Base-by-base conservation (phyloP, 2,329 filamentous ascomycete genomes). In the Aspergillus persii region DNA sequence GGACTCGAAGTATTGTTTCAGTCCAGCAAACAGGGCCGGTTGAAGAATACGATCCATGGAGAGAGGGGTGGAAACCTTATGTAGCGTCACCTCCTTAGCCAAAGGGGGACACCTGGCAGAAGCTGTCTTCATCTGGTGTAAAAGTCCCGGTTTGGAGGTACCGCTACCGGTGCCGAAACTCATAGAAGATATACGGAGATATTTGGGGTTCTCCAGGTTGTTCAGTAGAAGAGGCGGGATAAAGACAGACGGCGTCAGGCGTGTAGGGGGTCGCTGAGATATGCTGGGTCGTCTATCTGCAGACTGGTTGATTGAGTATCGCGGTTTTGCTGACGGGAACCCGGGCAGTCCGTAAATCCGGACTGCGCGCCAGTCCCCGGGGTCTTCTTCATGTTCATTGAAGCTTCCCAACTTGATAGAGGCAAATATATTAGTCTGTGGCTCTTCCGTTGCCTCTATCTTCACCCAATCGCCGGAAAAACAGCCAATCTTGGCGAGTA, bases 381-480 rank as follows among this genome's bases (percentile, higher is more conserved):
- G 82, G 8, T 83, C 77, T n/a, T 84, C 81, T 6, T 84, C 84
- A 63, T 66, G 67, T 23, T 75, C 69, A 50, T 70, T 73, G 49
- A 78, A 72, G 58, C 71, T 69, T 61, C 76, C 72, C 88, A 90
- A 53, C 84, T 89, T 65, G 86, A 85, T 18, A 82, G 89, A 72
- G 86, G 89, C 15, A 81, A 78, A 26, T 84, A 89, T 60, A 36
- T 78, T 77, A n/a, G 72, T 54, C 57, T 76, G 74, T 2, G 91
- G 89, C 70, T 92, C 91, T 64, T 90, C 84, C 0, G 90, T 84
- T 5, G 86, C 83, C 76, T 96, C 92, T 9, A 97, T 81, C 26
- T 89, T 88, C 9, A 96, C 92, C 95, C 95, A 99, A 71, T 99
- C 95, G 31, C 95, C 95, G 0, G 94, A 98, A 72, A 99, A 99